Evolutionary conservation across 2,329 filamentous ascomycete genomes (phyloP), one percentile per base, ranked within the genome.

Genomic region (Fusarium dimerum): DNA sequence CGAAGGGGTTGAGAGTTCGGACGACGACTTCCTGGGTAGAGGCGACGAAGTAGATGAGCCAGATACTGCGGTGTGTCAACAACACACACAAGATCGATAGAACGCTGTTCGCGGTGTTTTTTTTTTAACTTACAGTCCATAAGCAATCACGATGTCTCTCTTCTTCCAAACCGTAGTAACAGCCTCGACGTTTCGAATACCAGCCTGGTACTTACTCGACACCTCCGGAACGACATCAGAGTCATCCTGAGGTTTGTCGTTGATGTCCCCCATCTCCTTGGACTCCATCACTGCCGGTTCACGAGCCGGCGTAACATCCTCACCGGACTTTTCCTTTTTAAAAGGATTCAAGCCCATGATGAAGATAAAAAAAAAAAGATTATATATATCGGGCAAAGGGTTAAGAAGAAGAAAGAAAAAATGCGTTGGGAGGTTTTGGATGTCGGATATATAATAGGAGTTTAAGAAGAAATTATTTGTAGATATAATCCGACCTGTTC

Each of bases 151-250:
- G 13, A 80, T 67, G 46, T 76, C 67, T 32, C 76, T 78, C 36
- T 75, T 73, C 41, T 72, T 74, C 64, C 64, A 66, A 17, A 62
- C 59, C 7, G 55, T 57, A 29, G 78, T 74, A 9, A 73, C 72
- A 13, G 77, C 78, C 61, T 79, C 75, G n/a, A 79, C 72, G 47
- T 75, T 74, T 51, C 75, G 71, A 16, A 80, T 76, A 65, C 78
- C 78, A 9, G 68, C 66, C 62, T 79, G 76, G 9, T 58, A 59
- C 11, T 53, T 50, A 43, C 54, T 56, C 6, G 52, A 46, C 6
- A 42, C 32, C 69, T 76, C n/a, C 2, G 59, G 54, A 15, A 61
- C 52, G 3, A 15, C 30, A 13, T 73, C 69, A 26, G 64, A 69
- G 41, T 62, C 64, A 47, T 76, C 69, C 48, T 56, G 54, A 11